phyloP scores from a whole-genome alignment of 352 stramenopile genomes.

The Phytophthora pisi region DNA sequence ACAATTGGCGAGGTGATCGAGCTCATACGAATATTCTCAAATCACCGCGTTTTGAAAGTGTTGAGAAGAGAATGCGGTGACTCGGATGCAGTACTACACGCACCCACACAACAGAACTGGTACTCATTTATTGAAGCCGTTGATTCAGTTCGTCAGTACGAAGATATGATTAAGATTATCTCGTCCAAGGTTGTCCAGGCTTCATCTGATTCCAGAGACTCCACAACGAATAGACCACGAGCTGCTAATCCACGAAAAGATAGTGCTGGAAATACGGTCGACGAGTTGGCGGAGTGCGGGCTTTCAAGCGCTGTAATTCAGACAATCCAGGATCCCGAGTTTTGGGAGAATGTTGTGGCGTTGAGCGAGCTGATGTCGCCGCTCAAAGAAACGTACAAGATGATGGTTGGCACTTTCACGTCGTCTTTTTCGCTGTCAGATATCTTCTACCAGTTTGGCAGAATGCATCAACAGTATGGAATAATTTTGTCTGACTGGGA shows the following conservation, averaged over 20 bases:
- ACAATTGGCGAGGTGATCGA: conserved; percentile 76
- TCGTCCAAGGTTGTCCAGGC: conserved; percentile 56
- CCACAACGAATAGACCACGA: conserved; percentile 3
- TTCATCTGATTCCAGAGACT: conserved; percentile 21
- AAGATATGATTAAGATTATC: conserved; percentile 88
- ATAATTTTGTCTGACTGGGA: conserved; percentile 75
- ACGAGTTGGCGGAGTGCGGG: conserved; percentile 51
- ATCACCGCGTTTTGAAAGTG: conserved; percentile 56
- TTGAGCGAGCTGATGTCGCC: conserved; percentile 81
- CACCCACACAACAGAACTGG: conserved; percentile 56
- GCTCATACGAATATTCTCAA: conserved; percentile 69
- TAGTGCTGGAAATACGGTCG: conserved; percentile 46
- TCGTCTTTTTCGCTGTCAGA: conserved; percentile 64
- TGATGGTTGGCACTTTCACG: conserved; percentile 51
- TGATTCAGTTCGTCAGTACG: conserved; percentile 78
- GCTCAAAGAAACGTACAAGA: conserved; percentile 76
- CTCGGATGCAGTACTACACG: conserved; percentile 52
- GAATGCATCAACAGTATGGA: conserved; percentile 80
- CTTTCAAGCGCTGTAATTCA: conserved; percentile 48
- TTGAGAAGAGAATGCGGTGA: conserved; percentile 72
- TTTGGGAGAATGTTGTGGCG: conserved; percentile 78
- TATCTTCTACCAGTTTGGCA: conserved; percentile 79
- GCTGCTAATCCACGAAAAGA: conserved; percentile 43
- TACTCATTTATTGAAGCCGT: conserved; percentile 85
- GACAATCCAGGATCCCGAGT: conserved; percentile 67